These are phyloP conservation scores for Tirmania nivea DNA, from an alignment of 495 filamentous ascomycete species.

Conservation along the genomic window DNA sequence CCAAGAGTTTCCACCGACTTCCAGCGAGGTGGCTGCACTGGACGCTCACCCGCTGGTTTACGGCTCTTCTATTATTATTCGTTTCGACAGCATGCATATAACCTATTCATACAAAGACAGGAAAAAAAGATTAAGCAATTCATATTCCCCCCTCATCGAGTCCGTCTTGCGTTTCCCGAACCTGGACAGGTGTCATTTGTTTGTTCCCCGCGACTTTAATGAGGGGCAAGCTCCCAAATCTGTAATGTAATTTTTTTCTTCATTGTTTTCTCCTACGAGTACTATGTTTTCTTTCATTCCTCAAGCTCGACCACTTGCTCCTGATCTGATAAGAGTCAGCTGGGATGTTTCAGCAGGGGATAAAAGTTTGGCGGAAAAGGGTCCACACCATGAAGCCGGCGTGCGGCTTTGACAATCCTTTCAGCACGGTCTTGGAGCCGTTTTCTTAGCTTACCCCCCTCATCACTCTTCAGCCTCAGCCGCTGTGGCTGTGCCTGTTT, in stretches of 20 bases:
- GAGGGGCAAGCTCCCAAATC: too few species aligned
- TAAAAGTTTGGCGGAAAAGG: neutral
- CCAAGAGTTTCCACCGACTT: neutral
- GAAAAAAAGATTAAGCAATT: too few species aligned
- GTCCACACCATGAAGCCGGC: slow-evolving; percentile 28
- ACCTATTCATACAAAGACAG: too few species aligned
- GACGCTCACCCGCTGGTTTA: too few species aligned
- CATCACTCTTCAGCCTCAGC: slow-evolving; percentile 32
- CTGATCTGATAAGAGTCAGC: neutral
- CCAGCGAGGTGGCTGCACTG: neutral
- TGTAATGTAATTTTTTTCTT: too few species aligned
- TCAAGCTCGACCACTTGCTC: neutral
- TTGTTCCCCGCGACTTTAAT: too few species aligned
- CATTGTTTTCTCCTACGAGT: too few species aligned
- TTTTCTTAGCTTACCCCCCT: slow-evolving; percentile 38
- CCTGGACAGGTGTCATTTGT: too few species aligned
- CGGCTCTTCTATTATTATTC: too few species aligned
- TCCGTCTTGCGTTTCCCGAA: too few species aligned
- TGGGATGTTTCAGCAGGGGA: neutral
- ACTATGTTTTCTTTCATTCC: neutral
- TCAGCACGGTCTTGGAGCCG: slow-evolving; percentile 47
- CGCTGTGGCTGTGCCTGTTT: slow-evolving; percentile 39
- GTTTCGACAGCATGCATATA: too few species aligned
- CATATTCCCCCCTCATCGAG: too few species aligned
- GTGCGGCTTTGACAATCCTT: slow-evolving; percentile 47